Conservation (phyloP, 2,329 filamentous ascomycete genomes). For the Pseudogymnoascus sp. region DNA sequence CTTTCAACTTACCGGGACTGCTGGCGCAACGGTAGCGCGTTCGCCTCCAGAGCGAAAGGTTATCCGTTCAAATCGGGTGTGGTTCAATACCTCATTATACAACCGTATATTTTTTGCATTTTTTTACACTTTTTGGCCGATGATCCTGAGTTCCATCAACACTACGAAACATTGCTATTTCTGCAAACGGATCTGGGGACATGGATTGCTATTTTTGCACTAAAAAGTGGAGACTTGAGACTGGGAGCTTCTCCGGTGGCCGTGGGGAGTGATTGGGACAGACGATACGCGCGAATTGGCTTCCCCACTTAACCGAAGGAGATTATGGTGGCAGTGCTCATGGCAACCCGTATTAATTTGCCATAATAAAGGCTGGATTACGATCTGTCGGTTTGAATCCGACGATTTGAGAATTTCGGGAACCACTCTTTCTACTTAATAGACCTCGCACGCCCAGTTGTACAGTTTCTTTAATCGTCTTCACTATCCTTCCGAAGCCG, state of each 20-base stretch:
- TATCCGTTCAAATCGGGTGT: conserved; percentile 11
- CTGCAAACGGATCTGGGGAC: not conserved
- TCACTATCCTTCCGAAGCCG: not conserved
- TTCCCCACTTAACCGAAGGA: not conserved
- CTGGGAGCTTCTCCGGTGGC: not conserved
- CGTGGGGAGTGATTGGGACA: not conserved
- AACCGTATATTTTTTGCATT: not conserved
- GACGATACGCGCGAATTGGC: not conserved
- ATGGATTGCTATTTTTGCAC: not conserved
- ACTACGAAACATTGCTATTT: not conserved
- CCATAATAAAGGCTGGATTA: not conserved
- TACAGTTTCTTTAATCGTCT: not conserved
- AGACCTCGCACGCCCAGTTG: not conserved
- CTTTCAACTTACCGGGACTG: conserved; percentile 7
- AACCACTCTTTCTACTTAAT: not conserved
- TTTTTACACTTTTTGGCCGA: not conserved
- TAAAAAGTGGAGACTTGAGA: not conserved
- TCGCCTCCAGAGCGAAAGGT: conserved; percentile 11
- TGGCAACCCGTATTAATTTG: not conserved
- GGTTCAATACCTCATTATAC: conserved; percentile 10
- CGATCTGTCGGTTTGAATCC: not conserved
- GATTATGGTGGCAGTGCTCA: not conserved
- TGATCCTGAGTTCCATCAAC: not conserved
- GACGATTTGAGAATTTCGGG: not conserved
- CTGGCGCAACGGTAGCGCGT: conserved; percentile 11